Evolutionary conservation across 1,284 basidiomycete genomes (phyloP).

Genomic region (Apiotrichum akiyoshidainum): DNA sequence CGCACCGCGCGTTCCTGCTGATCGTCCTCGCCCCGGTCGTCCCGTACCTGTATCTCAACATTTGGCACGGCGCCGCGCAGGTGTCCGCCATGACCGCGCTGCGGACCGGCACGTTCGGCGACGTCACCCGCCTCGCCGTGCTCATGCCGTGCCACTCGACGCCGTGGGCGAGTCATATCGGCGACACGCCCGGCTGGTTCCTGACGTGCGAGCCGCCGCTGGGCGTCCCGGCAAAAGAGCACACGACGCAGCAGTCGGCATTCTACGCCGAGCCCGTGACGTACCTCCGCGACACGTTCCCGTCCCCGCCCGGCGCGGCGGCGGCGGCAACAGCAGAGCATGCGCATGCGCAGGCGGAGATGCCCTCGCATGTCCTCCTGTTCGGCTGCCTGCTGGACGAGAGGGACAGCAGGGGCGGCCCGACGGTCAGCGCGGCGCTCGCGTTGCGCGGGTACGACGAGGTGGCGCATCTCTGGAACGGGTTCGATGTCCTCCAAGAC

Average conservation of each 20-base stretch:
- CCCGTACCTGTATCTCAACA: conserved; percentile 63
- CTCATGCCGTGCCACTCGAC: conserved; percentile 99
- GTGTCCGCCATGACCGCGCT: conserved; percentile 62
- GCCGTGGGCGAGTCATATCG: conserved; percentile 84
- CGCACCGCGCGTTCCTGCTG: conserved; percentile 50
- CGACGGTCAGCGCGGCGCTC: conserved; percentile 56
- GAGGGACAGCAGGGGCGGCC: conserved; percentile 3
- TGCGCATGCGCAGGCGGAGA: too few species aligned
- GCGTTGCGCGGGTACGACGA: conserved; percentile 63
- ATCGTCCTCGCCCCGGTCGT: conserved; percentile 59
- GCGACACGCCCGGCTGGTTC: conserved; percentile 68
- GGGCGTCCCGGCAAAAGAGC: conserved; percentile 40
- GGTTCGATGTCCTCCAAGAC: conserved; percentile 67
- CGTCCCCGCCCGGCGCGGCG: conserved; percentile 56
- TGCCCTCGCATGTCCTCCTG: conserved; percentile 72
- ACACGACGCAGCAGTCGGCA: conserved; percentile 76
- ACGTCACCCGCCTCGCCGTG: conserved; percentile 62
- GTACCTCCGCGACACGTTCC: conserved; percentile 62
- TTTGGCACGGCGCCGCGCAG: conserved; percentile 73
- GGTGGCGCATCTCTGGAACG: conserved; percentile 59
- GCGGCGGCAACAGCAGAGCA: background rate
- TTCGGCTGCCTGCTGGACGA: conserved; percentile 69
- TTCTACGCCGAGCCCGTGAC: conserved; percentile 72
- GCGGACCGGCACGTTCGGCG: conserved; percentile 23
- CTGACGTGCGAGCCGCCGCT: conserved; percentile 88